phyloP scores from a whole-genome alignment of 352 stramenopile species.

The Phytophthora sp. region DNA sequence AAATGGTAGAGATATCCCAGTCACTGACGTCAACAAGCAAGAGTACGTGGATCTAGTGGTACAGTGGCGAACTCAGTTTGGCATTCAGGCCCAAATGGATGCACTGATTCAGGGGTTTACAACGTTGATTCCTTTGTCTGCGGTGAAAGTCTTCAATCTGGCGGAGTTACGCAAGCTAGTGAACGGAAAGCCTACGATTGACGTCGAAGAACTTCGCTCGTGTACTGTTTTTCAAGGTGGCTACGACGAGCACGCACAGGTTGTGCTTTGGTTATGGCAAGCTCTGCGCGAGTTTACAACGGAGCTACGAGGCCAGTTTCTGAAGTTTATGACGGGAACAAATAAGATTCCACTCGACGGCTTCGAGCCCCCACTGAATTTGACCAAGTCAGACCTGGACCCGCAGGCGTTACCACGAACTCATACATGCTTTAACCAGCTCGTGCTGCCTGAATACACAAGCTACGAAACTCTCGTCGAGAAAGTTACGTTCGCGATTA shows the following conservation, averaged over 20 bases:
- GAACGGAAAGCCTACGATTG: conserved; percentile 68
- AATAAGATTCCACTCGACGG: conserved; percentile 87
- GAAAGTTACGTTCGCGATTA: conserved; percentile 82
- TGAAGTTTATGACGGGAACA: conserved; percentile 88
- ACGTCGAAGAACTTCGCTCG: conserved; percentile 85
- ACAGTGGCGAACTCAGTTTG: conserved; percentile 67
- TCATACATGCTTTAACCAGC: conserved; percentile 91
- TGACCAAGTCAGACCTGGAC: conserved; percentile 84
- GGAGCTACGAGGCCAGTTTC: conserved; percentile 63
- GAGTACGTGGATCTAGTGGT: conserved; percentile 75
- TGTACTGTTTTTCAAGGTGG: conserved; percentile 84
- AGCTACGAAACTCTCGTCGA: conserved; percentile 68
- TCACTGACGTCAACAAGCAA: conserved; percentile 79
- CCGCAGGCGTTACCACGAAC: conserved; percentile 67
- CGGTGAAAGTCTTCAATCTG: conserved; percentile 57
- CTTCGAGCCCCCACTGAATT: conserved; percentile 86
- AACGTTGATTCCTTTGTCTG: conserved; percentile 49
- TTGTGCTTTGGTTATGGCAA: conserved; percentile 89
- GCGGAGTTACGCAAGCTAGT: conserved; percentile 50
- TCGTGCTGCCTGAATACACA: conserved; percentile 83
- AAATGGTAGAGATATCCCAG: conserved; percentile 63
- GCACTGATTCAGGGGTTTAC: conserved; percentile 58
- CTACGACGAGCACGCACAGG: conserved; percentile 76
- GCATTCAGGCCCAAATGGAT: conserved; percentile 61
- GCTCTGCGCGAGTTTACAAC: conserved; percentile 71